Conservation (phyloP, 371 early-diverging fungal genomes). For the Ordospora pajunii region DNA sequence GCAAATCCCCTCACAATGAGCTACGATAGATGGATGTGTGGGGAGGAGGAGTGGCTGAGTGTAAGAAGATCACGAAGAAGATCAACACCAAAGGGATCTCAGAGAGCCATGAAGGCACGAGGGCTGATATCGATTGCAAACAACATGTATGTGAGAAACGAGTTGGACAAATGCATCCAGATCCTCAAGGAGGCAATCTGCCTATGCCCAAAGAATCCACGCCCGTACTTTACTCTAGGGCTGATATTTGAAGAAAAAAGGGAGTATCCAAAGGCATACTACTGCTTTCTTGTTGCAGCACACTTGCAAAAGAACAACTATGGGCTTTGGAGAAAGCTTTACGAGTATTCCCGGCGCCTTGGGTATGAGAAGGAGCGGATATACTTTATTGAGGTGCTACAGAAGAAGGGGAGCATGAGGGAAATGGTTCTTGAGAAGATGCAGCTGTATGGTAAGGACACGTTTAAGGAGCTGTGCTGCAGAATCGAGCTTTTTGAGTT, state of each 20-base stretch:
- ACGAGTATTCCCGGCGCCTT: conserved; percentile 23
- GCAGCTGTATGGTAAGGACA: conserved; percentile 15
- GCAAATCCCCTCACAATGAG: background rate
- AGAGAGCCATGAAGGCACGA: conserved; percentile 21
- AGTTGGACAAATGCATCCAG: conserved; percentile 27
- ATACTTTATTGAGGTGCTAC: conserved; percentile 53
- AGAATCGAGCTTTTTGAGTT: conserved; percentile 49
- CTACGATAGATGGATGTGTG: background rate
- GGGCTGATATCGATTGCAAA: conserved; percentile 47
- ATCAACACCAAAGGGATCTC: background rate
- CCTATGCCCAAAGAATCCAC: conserved; percentile 41
- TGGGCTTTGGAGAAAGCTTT: conserved; percentile 72
- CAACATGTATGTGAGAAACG: conserved; percentile 52
- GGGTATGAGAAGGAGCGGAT: conserved; percentile 50
- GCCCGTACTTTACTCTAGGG: conserved; percentile 65
- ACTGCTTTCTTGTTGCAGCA: conserved; percentile 75
- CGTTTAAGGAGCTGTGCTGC: conserved; percentile 40
- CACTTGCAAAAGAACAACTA: conserved; percentile 70
- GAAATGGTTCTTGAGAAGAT: conserved; percentile 47
- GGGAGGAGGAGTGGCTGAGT: background rate
- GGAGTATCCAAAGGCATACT: conserved; percentile 67
- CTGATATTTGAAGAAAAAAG: conserved; percentile 77
- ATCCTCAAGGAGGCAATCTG: conserved; percentile 46
- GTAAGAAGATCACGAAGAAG: conserved; percentile 5
- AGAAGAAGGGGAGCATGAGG: conserved; percentile 31